Evolutionary conservation across 2,329 filamentous ascomycete species (phyloP).

Genomic region (Fusarium tanahbumbuense): DNA sequence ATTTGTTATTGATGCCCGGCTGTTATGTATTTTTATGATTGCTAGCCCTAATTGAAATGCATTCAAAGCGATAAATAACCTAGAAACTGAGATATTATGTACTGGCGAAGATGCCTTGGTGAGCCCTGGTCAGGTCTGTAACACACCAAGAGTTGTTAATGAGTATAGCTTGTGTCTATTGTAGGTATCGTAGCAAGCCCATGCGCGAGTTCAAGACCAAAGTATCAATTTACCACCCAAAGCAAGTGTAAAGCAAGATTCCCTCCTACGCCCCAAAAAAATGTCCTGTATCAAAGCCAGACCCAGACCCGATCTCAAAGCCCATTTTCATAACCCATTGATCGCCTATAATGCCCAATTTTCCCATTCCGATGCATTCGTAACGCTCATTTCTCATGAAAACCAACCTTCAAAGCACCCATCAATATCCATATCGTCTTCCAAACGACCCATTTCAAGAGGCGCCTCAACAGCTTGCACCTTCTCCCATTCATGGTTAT

Average conservation of each 20-base stretch:
- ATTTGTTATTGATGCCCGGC: slow-evolving; percentile 27
- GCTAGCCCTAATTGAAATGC: slow-evolving; percentile 26
- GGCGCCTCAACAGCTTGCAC: not conserved
- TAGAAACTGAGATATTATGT: too few relatives aligned
- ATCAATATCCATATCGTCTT: not conserved
- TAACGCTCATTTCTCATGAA: not conserved
- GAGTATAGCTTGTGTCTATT: not conserved
- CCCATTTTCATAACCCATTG: not conserved
- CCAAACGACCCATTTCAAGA: not conserved
- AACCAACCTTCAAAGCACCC: not conserved
- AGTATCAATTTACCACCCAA: not conserved
- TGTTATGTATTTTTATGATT: slow-evolving; percentile 39
- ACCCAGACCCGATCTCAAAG: too few relatives aligned
- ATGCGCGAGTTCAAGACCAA: not conserved
- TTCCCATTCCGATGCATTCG: not conserved
- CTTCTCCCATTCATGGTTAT: slow-evolving; percentile 1
- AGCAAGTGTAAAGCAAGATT: not conserved
- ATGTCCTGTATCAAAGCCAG: not conserved
- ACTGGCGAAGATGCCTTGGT: too few relatives aligned
- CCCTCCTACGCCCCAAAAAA: not conserved
- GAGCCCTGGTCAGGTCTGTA: too few relatives aligned
- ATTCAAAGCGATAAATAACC: slow-evolving; percentile 1
- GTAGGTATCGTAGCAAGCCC: not conserved
- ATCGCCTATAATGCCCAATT: not conserved
- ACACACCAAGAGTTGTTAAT: not conserved